Evolutionary conservation across 1,284 basidiomycete species (phyloP).

Genomic region (Agroathelia rolfsii): DNA sequence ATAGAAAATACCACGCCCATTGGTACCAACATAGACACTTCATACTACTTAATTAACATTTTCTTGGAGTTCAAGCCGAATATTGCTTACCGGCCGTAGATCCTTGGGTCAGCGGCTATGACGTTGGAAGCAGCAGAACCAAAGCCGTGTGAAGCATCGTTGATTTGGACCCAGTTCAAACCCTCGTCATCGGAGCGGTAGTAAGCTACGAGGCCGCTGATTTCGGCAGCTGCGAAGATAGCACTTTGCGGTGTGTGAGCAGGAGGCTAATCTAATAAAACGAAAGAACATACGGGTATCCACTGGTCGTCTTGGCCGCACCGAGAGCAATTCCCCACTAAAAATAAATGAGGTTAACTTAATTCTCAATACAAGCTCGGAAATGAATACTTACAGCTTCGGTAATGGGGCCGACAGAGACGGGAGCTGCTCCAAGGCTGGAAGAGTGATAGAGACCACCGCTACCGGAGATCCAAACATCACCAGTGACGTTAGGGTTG

Average conservation of each 20-base stretch:
- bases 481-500: slow-evolving; percentile 38
- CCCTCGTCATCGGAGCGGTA: slow-evolving; percentile 52
- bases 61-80: slow-evolving; percentile 1
- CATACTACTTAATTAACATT: slow-evolving; percentile 5
- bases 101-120: slow-evolving; percentile 42
- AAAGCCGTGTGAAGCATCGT: slow-evolving; percentile 52
- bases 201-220: slow-evolving; percentile 36
- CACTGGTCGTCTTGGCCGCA: too few relatives aligned
- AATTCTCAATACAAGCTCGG: too few relatives aligned
- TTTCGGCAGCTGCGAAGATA: slow-evolving; percentile 44
- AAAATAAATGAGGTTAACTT: too few relatives aligned
- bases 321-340: too few relatives aligned
- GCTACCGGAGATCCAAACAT: slow-evolving; percentile 56
- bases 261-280: too few relatives aligned
- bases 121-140: slow-evolving; percentile 38
- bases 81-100: slow-evolving; percentile 38
- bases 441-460: slow-evolving; percentile 53
- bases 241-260: too few relatives aligned
- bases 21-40: slow-evolving; percentile 56
- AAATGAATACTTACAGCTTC: too few relatives aligned
- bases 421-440: slow-evolving; percentile 41
- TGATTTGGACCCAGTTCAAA: slow-evolving; percentile 50
- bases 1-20: slow-evolving; percentile 56
- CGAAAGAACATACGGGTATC: too few relatives aligned
- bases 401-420: too few relatives aligned